Base-by-base conservation (phyloP, 2,329 filamentous ascomycete genomes). In the Ophiosphaerella korrae region DNA sequence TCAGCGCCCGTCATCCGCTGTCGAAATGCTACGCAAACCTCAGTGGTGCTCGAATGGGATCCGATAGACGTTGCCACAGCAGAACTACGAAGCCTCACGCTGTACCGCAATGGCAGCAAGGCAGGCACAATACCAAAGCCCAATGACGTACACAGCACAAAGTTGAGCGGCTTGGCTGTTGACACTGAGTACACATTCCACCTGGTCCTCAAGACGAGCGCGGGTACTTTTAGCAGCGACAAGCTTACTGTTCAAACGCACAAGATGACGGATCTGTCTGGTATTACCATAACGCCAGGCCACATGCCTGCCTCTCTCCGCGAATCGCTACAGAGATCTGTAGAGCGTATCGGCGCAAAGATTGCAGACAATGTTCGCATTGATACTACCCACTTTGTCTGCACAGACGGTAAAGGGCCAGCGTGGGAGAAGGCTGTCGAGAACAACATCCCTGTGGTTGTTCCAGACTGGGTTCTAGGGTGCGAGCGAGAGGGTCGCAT, bases 331-430 rank as follows among this genome's bases (percentile, higher is more conserved):
- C 81, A 83, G 40, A 82, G 81, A 39, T 90, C 92, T 1, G 84
- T 97, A 32, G 87, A 94, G 67, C 84, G 91, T 61, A 96, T 99
- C 63, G 94, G 94, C 42, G 94, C 91, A 54, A 96, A 94, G 80
- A 81, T 97, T 58, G 89, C 91, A 50, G 93, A 97, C 63, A 84
- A 84, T 11, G 92, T 97, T 44, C 85, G 93, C 66, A 97, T 99
- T 69, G 94, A 99, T 73, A 99, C 94, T 1, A 99, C 94, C 13
- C 94, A 99, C 76, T 99, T 99, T 72, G 91, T 99, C 52, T 97
- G 93, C 57, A 96, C 91, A 8, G 94, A 99, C 73, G 92, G 92
- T 26, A 82, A 92, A 48, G 94, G 94, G 29, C 82, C 89, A 43
- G 83, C 88, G 11, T 99, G 94, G 94, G 94, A 99, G 77, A 95